These are phyloP conservation scores for Hondaea fermentalgiana DNA, from an alignment of 108 stramenopile genomes.

Conservation along the genomic window DNA sequence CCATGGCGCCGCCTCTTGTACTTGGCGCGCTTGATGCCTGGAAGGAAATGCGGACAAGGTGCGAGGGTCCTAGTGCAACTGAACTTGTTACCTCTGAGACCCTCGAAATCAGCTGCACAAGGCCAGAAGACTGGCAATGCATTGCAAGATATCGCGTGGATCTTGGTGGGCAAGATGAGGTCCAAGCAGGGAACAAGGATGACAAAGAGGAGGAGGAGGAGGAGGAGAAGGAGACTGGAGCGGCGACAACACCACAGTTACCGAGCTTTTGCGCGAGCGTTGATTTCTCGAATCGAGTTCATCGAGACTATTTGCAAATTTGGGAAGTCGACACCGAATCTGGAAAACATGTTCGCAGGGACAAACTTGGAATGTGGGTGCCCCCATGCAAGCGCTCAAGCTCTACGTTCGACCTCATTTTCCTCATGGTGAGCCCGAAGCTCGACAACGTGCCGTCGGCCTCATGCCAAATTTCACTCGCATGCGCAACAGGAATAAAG, in stretches of 20 bases:
- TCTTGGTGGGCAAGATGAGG: neutral
- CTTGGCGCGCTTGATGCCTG: neutral
- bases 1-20: neutral
- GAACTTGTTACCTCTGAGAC: neutral
- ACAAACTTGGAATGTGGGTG: neutral
- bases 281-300: neutral
- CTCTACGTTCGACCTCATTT: neutral
- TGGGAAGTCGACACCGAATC: neutral
- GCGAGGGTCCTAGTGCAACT: neutral
- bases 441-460: neutral
- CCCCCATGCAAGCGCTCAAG: neutral
- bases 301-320: neutral
- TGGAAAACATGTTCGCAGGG: neutral
- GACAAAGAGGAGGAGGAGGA: neutral
- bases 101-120: neutral
- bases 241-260: neutral
- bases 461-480: neutral
- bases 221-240: neutral
- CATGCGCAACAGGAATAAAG: neutral
- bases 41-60: neutral
- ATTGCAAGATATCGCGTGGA: neutral
- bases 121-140: neutral
- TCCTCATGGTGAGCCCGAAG: neutral
- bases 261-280: neutral
- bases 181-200: neutral